Evolutionary conservation across 106 monocot genomes (phyloP), one percentile per base, ranked within the genome.

Genomic region (Allium sativum): DNA sequence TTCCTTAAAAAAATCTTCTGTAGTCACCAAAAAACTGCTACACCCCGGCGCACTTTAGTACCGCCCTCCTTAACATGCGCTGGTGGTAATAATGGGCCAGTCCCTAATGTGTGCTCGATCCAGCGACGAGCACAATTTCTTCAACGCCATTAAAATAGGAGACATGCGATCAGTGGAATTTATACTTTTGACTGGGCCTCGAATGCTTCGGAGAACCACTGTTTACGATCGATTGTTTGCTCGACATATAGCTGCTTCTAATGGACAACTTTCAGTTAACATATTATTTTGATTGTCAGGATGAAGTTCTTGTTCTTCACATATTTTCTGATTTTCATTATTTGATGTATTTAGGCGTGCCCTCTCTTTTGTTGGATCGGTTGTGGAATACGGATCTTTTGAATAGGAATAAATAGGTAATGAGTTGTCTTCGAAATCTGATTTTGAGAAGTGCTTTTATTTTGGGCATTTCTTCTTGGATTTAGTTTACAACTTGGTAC

Each of bases 241-340:
- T 12, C 83, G 85, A 57, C 96, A 96, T 81, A 78, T 91, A 71
- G 91, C 96, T 61, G 91, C 90, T 45, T 81, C 84, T 14, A 84
- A 82, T 62, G 87, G 87, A 48, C 79, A 73, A 58, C 66, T 80
- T 59, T 82, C 82, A 75, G 90, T 96, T 16, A 6, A 77, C 16
- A 42, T n/a, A 1, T 9, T 20, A 6, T 44, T 50, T 42, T 56
- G 12, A n/a, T 52, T 7, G 8, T 10, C 21, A 16, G 45, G 10
- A 18, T 67, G 44, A 53, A 10, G 53, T 20, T n/a, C 22, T 53
- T 21, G 10, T 42, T 13, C 62, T 52, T 64, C 18, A 8, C 31
- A 20, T 10, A 9, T 18, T 56, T 55, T 18, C 19, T 62, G 10
- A 46, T 62, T 47, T 62, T 18, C 19, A 2, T 3, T 62, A 46